A percentile compares a stretch with the other conserved stretches of the same genome.
These are phyloP conservation scores for Primulina eburnea DNA, from an alignment of 257 asterid species.

Conservation along the genomic window DNA sequence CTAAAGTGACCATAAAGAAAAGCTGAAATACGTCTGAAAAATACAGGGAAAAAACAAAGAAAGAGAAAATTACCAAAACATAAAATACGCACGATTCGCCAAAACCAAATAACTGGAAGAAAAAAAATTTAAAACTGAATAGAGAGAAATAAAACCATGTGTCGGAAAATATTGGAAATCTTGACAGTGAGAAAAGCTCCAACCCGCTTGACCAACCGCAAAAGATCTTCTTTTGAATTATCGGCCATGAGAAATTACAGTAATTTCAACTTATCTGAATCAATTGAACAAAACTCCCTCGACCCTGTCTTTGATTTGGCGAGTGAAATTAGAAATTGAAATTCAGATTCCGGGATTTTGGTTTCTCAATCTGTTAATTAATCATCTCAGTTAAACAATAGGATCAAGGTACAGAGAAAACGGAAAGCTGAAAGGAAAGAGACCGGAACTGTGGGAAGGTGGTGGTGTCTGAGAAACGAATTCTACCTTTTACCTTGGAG, in stretches of 20 bases:
- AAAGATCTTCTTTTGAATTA: conserved; percentile 63
- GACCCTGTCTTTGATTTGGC: conserved; percentile 8
- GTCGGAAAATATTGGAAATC: conserved; percentile 59
- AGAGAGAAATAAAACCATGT: conserved; percentile 44
- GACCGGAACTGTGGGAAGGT: not conserved
- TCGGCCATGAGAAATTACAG: conserved; percentile 57
- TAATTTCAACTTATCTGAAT: conserved; percentile 9
- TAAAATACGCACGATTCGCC: not conserved
- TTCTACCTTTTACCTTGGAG: not conserved
- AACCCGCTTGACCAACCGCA: conserved; percentile 73
- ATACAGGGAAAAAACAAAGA: not conserved
- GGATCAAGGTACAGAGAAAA: not conserved
- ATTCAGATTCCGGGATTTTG: conserved; percentile 21
- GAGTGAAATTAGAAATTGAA: not conserved
- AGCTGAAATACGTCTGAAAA: not conserved
- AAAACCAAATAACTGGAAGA: conserved; percentile 6
- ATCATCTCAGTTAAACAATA: conserved; percentile 21
- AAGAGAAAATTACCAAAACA: not conserved
- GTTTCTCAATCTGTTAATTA: not conserved
- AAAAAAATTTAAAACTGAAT: not conserved
- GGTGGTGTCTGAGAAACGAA: not conserved
- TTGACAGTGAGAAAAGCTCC: conserved; percentile 67
- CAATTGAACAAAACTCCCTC: conserved; percentile 15
- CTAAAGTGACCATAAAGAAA: not conserved
- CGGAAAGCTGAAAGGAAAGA: conserved; percentile 23